These are phyloP conservation scores for Lepiota brunneoincarnata DNA, from an alignment of 768 basidiomycete genomes.

Conservation along the genomic window DNA sequence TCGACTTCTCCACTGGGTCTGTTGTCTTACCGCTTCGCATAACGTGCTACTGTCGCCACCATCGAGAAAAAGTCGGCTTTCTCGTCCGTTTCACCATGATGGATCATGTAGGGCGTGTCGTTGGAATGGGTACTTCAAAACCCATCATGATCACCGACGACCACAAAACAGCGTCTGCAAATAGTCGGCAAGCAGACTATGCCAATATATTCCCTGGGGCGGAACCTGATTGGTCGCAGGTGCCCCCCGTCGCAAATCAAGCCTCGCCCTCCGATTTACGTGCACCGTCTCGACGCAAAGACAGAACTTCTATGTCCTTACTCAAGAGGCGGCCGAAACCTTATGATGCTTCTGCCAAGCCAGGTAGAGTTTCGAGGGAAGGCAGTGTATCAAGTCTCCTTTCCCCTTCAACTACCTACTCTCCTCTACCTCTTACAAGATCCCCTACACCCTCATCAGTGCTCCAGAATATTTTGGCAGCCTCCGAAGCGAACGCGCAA, in stretches of 20 bases:
- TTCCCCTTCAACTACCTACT: conserved; percentile 45
- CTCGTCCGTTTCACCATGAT: conserved; percentile 85
- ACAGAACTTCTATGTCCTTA: conserved; percentile 25
- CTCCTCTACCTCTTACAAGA: conserved; percentile 40
- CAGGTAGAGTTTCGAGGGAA: conserved; percentile 45
- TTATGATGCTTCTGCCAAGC: conserved; percentile 54
- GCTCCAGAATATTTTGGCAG: conserved; percentile 26
- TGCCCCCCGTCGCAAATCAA: conserved; percentile 22
- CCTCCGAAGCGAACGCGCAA: conserved; percentile 23
- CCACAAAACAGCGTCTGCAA: conserved; percentile 74
- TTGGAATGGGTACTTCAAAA: conserved; percentile 78
- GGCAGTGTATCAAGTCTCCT: conserved; percentile 50
- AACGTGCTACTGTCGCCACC: conserved; percentile 98
- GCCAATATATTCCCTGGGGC: conserved; percentile 33
- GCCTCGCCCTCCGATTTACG: conserved; percentile 29
- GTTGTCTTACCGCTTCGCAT: conserved; percentile 90
- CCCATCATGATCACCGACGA: conserved; percentile 99
- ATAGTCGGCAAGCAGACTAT: conserved; percentile 30
- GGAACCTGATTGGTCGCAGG: conserved; percentile 48
- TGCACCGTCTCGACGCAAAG: conserved; percentile 49
- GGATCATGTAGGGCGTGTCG: conserved; percentile 73
- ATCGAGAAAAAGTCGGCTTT: conserved; percentile 95
- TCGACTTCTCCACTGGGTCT: conserved; percentile 87
- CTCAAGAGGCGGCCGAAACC: conserved; percentile 68
- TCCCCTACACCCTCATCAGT: conserved; percentile 42